Base-by-base conservation (phyloP, 306 rosid species). In the Pachyrhizus erosus region DNA sequence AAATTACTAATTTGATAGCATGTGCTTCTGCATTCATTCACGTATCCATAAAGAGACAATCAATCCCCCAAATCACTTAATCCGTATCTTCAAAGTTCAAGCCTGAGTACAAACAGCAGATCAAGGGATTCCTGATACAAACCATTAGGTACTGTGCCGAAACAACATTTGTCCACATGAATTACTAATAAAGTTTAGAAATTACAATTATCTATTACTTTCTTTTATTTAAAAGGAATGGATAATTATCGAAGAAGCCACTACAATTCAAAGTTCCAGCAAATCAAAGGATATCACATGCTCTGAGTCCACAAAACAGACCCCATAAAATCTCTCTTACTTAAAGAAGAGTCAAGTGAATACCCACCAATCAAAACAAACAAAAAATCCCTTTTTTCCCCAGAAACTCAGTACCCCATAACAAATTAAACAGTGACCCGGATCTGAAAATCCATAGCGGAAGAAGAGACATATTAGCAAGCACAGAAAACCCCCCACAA, bases 401-500 rank as follows among this genome's bases (percentile, higher is more conserved):
- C 21, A 75, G 0, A 51, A 80, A 71, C 39, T 60, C 14, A 57
- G 7, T 34, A 45, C 75, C 37, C 27, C 29, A 13, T 37, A 64
- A 80, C 31, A 71, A 61, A 34, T 29, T 27, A 64, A 58, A 80
- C 61, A 72, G 49, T 23, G 23, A 24, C 21, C 64, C 9, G 20
- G 81, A 80, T 80, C 85, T 18, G 45, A 79, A 31, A 60, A 69
- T 5, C 49, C 37, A 75, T 2, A 29, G 42, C 23, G 1, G 34
- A 62, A 48, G 15, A 72, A 73, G 61, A 18, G 3, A 24, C 5
- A 23, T 12, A 55, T 42, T 39, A 49, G 27, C 27, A 14, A 9
- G 29, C 40, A 49, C 0, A 49, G 24, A 37, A 23, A 73, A 52
- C 12, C 1, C 14, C 45, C 4, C 5, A 57, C 34, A 55, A 6